Conservation (phyloP, 257 asterid species). For the Knoxia roxburghii region DNA sequence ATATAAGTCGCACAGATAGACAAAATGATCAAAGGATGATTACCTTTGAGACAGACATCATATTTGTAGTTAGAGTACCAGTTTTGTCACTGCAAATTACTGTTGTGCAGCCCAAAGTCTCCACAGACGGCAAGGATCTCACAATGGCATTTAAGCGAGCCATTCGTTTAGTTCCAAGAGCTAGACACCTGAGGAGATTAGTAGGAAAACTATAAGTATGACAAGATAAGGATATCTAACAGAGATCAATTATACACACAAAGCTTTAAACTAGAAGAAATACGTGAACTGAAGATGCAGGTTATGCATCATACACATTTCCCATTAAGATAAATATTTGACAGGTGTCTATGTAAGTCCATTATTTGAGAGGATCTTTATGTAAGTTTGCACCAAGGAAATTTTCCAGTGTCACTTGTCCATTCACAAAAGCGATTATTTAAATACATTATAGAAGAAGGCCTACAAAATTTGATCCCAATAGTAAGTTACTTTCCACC, state of each 20-base stretch:
- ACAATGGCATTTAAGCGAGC: constrained; percentile 99
- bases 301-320: not conserved
- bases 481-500: not conserved
- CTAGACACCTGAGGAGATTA: constrained; percentile 63
- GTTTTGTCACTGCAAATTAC: constrained; percentile 99
- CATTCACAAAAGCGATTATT: not conserved
- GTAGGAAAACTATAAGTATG: constrained; percentile 2
- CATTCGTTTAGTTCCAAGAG: constrained; percentile 98
- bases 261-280: not conserved
- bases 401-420: not conserved
- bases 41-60: constrained; percentile 99
- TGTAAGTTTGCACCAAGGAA: not conserved
- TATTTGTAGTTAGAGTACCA: constrained; percentile 96
- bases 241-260: not conserved
- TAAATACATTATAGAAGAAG: too few species aligned
- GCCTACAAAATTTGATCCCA: not conserved
- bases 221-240: not conserved
- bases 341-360: not conserved
- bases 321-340: not conserved
- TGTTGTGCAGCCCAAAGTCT: constrained; percentile 99
- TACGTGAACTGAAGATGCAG: not conserved
- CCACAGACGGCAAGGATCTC: constrained; percentile 97
- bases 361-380: not conserved
- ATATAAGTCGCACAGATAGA: constrained; percentile 4
- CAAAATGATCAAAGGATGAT: constrained; percentile 9